Evolutionary conservation across 257 asterid species (phyloP).

Genomic region (Lycium ferocissimum): DNA sequence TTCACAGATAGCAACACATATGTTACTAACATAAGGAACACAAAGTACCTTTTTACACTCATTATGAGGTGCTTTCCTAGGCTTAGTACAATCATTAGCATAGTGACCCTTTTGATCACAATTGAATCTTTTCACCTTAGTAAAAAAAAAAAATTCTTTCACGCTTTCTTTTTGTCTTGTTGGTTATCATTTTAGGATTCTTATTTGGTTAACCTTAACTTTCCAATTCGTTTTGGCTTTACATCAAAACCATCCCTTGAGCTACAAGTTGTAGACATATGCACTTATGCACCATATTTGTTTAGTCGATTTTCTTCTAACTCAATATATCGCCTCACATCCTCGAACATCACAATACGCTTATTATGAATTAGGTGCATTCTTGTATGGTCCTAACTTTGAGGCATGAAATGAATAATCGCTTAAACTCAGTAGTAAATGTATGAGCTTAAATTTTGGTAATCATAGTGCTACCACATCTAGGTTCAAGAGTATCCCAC

Average conservation of each 20-base stretch:
- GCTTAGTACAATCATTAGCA: not conserved
- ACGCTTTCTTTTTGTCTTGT: not conserved
- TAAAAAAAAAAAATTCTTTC: not conserved
- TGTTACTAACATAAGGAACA: no score
- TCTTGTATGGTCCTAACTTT: not conserved
- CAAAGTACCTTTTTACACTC: no score
- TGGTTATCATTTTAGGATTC: not conserved
- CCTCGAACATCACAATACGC: not conserved
- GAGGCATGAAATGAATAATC: not conserved
- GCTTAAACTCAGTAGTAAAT: not conserved
- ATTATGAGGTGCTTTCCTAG: not conserved
- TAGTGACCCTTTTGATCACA: not conserved
- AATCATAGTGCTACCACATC: no score
- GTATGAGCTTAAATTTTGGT: no score
- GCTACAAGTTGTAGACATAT: no score
- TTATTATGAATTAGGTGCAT: not conserved
- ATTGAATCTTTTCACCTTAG: not conserved
- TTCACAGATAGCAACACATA: no score
- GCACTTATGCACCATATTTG: not conserved
- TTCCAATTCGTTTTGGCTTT: not conserved
- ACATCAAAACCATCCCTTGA: not conserved
- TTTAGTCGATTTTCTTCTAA: not conserved
- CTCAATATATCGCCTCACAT: not conserved
- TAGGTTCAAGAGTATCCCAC: no score
- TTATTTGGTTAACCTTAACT: no score